Percentiles rank a stretch among this genome's conserved stretches.
Evolutionary conservation across 2,329 filamentous ascomycete species (phyloP).

Genomic region (Bimuria novae-zelandiae): DNA sequence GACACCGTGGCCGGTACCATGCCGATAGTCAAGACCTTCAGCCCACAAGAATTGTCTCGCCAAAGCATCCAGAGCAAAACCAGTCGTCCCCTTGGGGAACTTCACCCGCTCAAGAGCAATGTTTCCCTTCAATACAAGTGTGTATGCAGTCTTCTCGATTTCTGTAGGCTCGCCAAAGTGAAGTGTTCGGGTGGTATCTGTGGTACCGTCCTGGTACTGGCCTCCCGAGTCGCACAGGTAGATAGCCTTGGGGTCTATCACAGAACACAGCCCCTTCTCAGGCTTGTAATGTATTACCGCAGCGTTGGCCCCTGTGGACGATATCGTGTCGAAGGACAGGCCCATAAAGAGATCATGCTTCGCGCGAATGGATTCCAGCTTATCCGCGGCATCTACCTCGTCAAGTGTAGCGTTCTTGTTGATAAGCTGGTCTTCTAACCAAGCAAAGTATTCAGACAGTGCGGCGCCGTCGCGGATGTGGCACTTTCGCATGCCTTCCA

Average conservation of each 20-base stretch:
- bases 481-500: slow-evolving; percentile 91
- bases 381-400: slow-evolving; percentile 90
- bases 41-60: slow-evolving; percentile 94
- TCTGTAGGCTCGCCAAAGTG: slow-evolving; percentile 87
- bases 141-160: slow-evolving; percentile 87
- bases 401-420: slow-evolving; percentile 75
- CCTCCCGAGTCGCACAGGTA: slow-evolving; percentile 97
- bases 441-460: slow-evolving; percentile 90
- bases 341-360: slow-evolving; percentile 79
- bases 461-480: slow-evolving; percentile 93
- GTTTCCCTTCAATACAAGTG: slow-evolving; percentile 90
- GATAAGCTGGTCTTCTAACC: slow-evolving; percentile 87
- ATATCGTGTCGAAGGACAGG: slow-evolving; percentile 94
- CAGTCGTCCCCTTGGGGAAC: slow-evolving; percentile 94
- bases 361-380: slow-evolving; percentile 76
- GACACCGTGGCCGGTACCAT: slow-evolving; percentile 94
- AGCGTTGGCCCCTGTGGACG: slow-evolving; percentile 88
- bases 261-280: slow-evolving; percentile 77
- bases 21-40: slow-evolving; percentile 89
- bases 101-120: slow-evolving; percentile 84
- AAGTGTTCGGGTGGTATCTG: slow-evolving; percentile 89
- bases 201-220: slow-evolving; percentile 95
- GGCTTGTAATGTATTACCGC: slow-evolving; percentile 95
- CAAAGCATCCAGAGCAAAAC: slow-evolving; percentile 85
- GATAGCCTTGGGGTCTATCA: slow-evolving; percentile 81